Evolutionary conservation across 352 stramenopile genomes (phyloP), one percentile per base, ranked within the genome.

Genomic region (Pythium sp.): DNA sequence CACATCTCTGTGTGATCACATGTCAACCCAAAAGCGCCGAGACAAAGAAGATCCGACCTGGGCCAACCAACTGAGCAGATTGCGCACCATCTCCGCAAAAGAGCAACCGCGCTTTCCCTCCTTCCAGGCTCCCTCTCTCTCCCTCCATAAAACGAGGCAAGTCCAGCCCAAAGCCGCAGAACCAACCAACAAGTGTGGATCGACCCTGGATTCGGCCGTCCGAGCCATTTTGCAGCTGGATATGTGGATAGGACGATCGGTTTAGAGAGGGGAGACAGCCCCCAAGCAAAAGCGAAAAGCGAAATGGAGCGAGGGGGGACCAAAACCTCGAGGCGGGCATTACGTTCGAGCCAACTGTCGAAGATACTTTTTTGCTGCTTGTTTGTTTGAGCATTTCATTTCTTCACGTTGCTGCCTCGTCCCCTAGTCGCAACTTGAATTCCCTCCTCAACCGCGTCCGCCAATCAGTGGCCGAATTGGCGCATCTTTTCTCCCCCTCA

Each of bases 291-390:
- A 47, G 12, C 38, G 41, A n/a, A 49, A n/a, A 49, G 2, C 41
- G 5, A 49, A n/a, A 49, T 14, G 8, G 18, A 49, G 24, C 28
- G 38, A 57, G 59, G 59, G 59, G 59, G 59, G 59, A 65, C 58
- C 58, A 64, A 64, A 28, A 18, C 15, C n/a, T 14, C 26, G 7
- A 7, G n/a, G 9, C 36, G 14, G 6, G 41, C 53, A 58, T 58
- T 58, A 53, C 36, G 14, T 26, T 22, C 59, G n/a, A 64, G 36
- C 59, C 34, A 64, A 64, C 34, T 61, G 62, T 47, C 9, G 24
- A 75, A 75, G 70, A 75, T 75, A 75, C 70, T 73, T 75, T 75
- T 75, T 75, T 60, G 41, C 59, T 64, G 59, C 54, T 55, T 59
- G 56, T 65, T 26, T 32, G 30, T 43, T 43, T 43, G 36, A 14